Conservation (phyloP, 768 basidiomycete genomes). For the Inosperma sp. region DNA sequence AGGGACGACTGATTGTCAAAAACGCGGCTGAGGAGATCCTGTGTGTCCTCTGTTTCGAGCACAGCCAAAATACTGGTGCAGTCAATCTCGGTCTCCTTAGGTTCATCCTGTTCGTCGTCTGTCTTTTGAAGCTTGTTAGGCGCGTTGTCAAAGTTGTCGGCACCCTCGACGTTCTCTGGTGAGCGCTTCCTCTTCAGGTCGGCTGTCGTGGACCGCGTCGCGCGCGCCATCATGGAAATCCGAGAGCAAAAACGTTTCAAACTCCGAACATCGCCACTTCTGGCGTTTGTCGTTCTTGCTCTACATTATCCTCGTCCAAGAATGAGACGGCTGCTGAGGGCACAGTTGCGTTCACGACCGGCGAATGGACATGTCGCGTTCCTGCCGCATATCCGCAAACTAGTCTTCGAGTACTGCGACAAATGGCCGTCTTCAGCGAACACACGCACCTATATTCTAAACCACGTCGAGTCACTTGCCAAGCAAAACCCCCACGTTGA, state of each 20-base stretch:
- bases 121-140: conserved; percentile 47
- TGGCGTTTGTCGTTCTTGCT: conserved; percentile 10
- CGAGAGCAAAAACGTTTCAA: conserved; percentile 30
- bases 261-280: conserved; percentile 22
- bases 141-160: conserved; percentile 44
- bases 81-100: conserved; percentile 16
- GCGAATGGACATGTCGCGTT: conserved; percentile 74
- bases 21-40: conserved; percentile 76
- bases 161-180: conserved; percentile 19
- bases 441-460: conserved; percentile 64
- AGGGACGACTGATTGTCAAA: conserved; percentile 47
- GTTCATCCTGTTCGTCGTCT: conserved; percentile 16
- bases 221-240: conserved; percentile 58
- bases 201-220: conserved; percentile 61
- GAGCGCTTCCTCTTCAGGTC: conserved; percentile 62
- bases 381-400: conserved; percentile 74
- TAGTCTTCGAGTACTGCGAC: conserved; percentile 88
- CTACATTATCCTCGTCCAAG: conserved; percentile 10
- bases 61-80: conserved; percentile 20
- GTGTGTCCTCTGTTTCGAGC: conserved; percentile 45
- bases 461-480: conserved; percentile 61
- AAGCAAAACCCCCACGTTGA: conserved; percentile 77
- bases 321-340: conserved; percentile 35
- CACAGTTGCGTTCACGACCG: conserved; percentile 49
- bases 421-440: conserved; percentile 72